phyloP scores from a whole-genome alignment of 78 protist species.

The Monocercomonoides exilis region DNA sequence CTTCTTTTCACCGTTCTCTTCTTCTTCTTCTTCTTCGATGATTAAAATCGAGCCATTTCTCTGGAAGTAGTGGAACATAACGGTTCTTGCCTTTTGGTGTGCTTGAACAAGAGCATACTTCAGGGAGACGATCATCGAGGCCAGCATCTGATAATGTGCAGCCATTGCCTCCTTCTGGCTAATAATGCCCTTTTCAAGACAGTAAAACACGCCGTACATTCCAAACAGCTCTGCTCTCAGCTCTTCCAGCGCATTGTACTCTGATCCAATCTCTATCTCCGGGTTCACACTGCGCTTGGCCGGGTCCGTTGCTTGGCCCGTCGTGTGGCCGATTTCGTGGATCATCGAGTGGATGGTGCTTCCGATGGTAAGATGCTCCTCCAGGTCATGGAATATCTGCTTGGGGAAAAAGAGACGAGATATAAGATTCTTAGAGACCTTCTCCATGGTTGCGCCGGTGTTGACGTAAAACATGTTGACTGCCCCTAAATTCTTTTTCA shows the following conservation, averaged over 20 bases:
- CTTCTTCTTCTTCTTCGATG: too few relatives aligned
- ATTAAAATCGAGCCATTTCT: too few relatives aligned
- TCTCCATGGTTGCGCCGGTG: not conserved
- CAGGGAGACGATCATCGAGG: not conserved
- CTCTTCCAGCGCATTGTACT: not conserved
- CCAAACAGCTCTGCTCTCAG: not conserved
- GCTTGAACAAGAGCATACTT: not conserved
- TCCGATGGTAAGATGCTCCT: not conserved
- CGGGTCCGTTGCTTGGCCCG: not conserved
- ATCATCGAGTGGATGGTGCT: not conserved
- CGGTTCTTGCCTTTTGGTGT: not conserved
- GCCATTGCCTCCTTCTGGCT: not conserved
- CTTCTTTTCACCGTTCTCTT: too few relatives aligned
- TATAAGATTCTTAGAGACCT: not conserved
- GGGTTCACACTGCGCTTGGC: not conserved
- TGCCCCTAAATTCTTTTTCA: not conserved
- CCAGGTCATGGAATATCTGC: not conserved
- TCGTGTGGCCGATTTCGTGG: not conserved
- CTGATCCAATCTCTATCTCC: not conserved
- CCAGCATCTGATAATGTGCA: not conserved
- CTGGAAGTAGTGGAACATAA: not conserved
- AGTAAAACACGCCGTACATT: not conserved
- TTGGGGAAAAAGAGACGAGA: not conserved
- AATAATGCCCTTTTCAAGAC: not conserved
- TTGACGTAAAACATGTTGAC: not conserved